Percentiles rank a stretch among this genome's conserved stretches.
These are phyloP conservation scores for Orbilia quercus DNA, from an alignment of 2,329 filamentous ascomycete genomes.

Conservation along the genomic window DNA sequence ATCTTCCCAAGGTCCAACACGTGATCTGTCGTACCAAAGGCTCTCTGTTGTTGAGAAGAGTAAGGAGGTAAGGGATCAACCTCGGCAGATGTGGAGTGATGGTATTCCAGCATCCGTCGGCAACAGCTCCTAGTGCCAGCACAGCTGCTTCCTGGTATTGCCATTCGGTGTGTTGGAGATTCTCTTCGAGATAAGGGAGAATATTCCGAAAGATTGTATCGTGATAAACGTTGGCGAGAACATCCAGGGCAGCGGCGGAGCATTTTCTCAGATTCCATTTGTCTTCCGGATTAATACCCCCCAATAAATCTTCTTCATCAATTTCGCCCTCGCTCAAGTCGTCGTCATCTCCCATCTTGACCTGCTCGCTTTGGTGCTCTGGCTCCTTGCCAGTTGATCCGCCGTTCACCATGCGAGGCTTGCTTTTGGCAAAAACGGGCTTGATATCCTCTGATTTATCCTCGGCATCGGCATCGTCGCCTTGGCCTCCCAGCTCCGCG, in stretches of 20 bases:
- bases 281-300: slow-evolving; percentile 81
- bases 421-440: slow-evolving; percentile 83
- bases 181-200: slow-evolving; percentile 89
- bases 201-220: slow-evolving; percentile 89
- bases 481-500: slow-evolving; percentile 81
- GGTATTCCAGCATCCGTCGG: slow-evolving; percentile 90
- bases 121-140: slow-evolving; percentile 90
- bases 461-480: slow-evolving; percentile 89
- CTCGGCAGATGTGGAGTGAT: slow-evolving; percentile 91
- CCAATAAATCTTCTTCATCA: slow-evolving; percentile 76
- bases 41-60: slow-evolving; percentile 83
- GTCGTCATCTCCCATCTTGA: slow-evolving; percentile 68
- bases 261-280: slow-evolving; percentile 96
- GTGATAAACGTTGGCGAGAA: slow-evolving; percentile 90
- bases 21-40: slow-evolving; percentile 96
- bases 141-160: slow-evolving; percentile 92
- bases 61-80: slow-evolving; percentile 88
- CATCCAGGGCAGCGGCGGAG: slow-evolving; percentile 92
- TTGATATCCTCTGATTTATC: slow-evolving; percentile 91
- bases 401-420: slow-evolving; percentile 71
- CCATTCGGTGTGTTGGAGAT: slow-evolving; percentile 89
- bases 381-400: slow-evolving; percentile 67
- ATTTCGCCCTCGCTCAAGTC: slow-evolving; percentile 90
- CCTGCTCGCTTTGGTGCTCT: slow-evolving; percentile 68
- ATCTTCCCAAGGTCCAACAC: slow-evolving; percentile 95